These are phyloP conservation scores for Sordariomycetes sp. DNA, from an alignment of 2,329 filamentous ascomycete species.

Conservation along the genomic window DNA sequence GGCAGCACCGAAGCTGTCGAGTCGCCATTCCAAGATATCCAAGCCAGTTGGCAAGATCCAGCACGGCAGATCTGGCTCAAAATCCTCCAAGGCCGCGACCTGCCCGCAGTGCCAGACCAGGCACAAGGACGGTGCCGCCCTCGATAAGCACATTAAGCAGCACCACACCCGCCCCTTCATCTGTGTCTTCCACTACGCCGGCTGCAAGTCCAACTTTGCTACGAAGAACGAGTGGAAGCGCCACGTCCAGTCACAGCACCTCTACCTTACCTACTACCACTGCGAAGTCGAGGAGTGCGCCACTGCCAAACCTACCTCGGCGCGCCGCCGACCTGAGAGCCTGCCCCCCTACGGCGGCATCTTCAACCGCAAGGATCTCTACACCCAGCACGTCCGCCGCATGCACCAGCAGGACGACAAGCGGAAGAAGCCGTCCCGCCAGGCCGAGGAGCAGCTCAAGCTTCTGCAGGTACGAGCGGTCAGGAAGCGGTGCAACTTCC, in stretches of 20 bases:
- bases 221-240: conserved; percentile 96
- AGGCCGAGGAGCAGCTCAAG: conserved; percentile 46
- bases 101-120: conserved; percentile 23
- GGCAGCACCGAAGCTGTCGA: too few relatives aligned
- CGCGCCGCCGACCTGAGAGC: conserved; percentile 1
- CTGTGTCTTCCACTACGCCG: conserved; percentile 73
- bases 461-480: conserved; percentile 49
- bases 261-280: conserved; percentile 64
- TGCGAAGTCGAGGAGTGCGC: conserved; percentile 48
- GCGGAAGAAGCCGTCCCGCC: conserved; percentile 20
- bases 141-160: conserved; percentile 41
- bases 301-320: not conserved
- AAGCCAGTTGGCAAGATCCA: too few relatives aligned
- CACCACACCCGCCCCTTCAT: conserved; percentile 55
- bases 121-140: conserved; percentile 27
- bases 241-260: conserved; percentile 72
- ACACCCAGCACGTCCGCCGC: conserved; percentile 76
- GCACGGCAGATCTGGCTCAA: too few relatives aligned
- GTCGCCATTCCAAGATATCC: too few relatives aligned
- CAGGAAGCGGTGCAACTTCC: conserved; percentile 50
- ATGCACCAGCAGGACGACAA: conserved; percentile 58
- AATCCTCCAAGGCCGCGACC: too few relatives aligned
- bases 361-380: conserved; percentile 90
- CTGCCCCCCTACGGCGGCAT: conserved; percentile 44
- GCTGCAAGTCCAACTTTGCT: conserved; percentile 63